These are phyloP conservation scores for Kalaharituber pfeilii DNA, from an alignment of 2,329 filamentous ascomycete species.

Conservation along the genomic window DNA sequence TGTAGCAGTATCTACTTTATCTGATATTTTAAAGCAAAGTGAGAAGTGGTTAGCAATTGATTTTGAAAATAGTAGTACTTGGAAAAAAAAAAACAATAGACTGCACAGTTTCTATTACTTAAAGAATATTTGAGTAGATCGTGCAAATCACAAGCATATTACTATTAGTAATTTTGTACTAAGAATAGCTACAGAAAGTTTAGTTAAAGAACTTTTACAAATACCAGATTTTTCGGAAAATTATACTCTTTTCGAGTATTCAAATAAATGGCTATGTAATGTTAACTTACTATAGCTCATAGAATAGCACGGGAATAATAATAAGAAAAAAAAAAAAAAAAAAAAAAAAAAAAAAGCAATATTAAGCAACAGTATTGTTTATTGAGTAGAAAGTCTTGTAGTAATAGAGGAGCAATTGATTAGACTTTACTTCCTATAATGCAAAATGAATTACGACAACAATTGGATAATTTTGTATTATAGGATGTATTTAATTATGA, in stretches of 20 bases:
- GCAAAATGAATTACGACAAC: neutral
- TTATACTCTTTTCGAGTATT: neutral
- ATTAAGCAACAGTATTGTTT: neutral
- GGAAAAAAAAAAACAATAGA: neutral
- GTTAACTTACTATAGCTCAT: too few relatives aligned
- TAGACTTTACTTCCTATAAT: neutral
- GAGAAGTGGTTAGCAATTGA: neutral
- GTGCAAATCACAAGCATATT: neutral
- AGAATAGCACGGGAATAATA: too few relatives aligned
- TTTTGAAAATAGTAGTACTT: neutral
- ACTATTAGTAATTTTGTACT: neutral
- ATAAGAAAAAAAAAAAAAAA: too few relatives aligned
- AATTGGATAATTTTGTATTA: neutral
- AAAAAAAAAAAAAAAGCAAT: too few relatives aligned
- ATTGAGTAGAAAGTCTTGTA: neutral
- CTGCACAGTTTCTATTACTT: neutral
- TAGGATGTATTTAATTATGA: neutral
- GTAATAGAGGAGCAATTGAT: neutral
- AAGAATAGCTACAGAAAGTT: neutral
- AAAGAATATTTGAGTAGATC: neutral
- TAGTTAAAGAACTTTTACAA: neutral
- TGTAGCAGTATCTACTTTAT: neutral
- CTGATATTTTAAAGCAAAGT: neutral
- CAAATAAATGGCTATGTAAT: neutral
- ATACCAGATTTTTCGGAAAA: neutral